These are phyloP conservation scores for Zygosaccharomyces bailii DNA, from an alignment of 805 yeast species.

Conservation along the genomic window DNA sequence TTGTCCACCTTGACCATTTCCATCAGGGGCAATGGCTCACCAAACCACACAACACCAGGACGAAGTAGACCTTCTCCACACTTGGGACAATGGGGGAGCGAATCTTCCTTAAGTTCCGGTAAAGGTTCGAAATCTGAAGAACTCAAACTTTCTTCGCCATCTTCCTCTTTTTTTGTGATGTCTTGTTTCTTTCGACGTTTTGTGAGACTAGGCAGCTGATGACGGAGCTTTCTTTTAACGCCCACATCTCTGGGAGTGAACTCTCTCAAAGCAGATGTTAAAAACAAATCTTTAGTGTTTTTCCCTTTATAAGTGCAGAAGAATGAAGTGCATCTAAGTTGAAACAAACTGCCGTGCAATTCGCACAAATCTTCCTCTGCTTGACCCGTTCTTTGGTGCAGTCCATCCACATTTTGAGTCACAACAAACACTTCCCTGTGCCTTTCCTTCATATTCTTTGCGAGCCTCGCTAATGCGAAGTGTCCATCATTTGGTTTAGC, in stretches of 20 bases:
- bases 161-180: constrained; percentile 3
- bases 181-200: constrained; percentile 10
- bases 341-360: constrained; percentile 76
- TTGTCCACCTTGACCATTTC: constrained; percentile 66
- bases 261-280: constrained; percentile 50
- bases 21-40: constrained; percentile 73
- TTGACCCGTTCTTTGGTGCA: constrained; percentile 65
- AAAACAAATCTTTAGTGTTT: constrained; percentile 53
- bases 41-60: constrained; percentile 94
- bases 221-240: constrained; percentile 8
- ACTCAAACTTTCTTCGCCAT: constrained; percentile 7
- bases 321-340: constrained; percentile 70
- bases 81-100: constrained; percentile 72
- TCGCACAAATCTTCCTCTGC: constrained; percentile 51
- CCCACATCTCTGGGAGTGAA: constrained; percentile 23
- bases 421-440: constrained; percentile 54
- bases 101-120: constrained; percentile 44
- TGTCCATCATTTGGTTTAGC: constrained; percentile 78
- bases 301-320: constrained; percentile 59
- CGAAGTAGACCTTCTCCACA: constrained; percentile 66
- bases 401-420: constrained; percentile 82
- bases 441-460: constrained; percentile 38
- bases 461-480: constrained; percentile 59
- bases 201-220: constrained; percentile 13
- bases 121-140: constrained; percentile 50